phyloP scores from a whole-genome alignment of 208 protist species.

The Leishmania lainsoni region DNA sequence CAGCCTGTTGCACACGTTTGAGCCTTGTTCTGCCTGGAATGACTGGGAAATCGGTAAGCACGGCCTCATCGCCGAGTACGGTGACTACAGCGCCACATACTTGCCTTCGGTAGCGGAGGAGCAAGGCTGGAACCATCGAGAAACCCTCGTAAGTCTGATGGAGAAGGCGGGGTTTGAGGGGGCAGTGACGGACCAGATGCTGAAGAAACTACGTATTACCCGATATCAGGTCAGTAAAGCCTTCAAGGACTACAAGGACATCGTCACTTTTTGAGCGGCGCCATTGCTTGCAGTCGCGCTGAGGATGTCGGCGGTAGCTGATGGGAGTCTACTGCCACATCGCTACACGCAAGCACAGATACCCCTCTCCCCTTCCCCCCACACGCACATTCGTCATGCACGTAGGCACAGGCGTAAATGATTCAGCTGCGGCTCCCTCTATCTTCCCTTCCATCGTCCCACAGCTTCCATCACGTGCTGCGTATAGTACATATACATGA shows the following conservation, averaged over 20 bases:
- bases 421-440: background rate
- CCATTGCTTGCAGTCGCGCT: background rate
- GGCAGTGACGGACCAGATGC: conserved; percentile 50
- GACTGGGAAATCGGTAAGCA: conserved; percentile 87
- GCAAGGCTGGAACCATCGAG: conserved; percentile 70
- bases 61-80: conserved; percentile 72
- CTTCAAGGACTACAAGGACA: conserved; percentile 43
- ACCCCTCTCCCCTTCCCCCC: background rate
- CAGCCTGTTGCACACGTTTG: conserved; percentile 84
- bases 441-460: background rate
- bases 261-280: background rate
- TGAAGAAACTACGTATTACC: conserved; percentile 52
- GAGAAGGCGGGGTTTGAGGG: conserved; percentile 74
- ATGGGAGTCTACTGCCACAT: background rate
- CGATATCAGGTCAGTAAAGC: conserved; percentile 81
- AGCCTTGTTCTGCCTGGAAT: conserved; percentile 68
- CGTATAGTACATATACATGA: background rate
- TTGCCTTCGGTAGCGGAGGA: conserved; percentile 79
- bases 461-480: background rate
- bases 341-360: background rate
- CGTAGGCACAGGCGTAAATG: background rate
- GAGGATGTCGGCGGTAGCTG: background rate
- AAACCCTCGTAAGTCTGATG: conserved; percentile 68
- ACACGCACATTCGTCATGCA: background rate
- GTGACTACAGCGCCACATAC: conserved; percentile 72